A percentile compares a stretch with the other conserved stretches of the same genome.
phyloP scores from a whole-genome alignment of 495 filamentous ascomycete species.

The Trichoderma orchidacearum region DNA sequence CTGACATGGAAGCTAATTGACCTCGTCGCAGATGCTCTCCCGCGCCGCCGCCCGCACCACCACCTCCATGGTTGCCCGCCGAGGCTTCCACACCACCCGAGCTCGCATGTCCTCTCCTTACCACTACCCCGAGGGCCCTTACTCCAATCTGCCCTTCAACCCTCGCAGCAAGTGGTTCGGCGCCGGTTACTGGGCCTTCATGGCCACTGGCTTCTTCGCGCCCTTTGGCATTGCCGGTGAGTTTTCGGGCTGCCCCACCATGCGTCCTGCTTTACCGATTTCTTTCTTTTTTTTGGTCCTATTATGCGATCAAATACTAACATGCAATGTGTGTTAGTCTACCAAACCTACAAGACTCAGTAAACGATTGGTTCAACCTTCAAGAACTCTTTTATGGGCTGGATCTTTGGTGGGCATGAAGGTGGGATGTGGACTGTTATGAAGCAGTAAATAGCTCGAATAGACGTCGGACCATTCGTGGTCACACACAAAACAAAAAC shows the following conservation, averaged over 20 bases:
- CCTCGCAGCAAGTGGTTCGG: constrained; percentile 74
- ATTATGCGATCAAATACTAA: neutral
- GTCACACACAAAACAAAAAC: neutral
- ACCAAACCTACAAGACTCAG: constrained; percentile 2
- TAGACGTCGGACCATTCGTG: neutral
- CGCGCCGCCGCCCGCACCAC: constrained; percentile 59
- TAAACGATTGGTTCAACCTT: neutral
- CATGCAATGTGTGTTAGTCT: neutral
- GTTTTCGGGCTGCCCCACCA: constrained; percentile 19
- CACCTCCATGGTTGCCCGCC: constrained; percentile 61
- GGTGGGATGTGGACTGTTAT: neutral
- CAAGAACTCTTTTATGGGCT: neutral
- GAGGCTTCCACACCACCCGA: constrained; percentile 86
- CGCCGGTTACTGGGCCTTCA: constrained; percentile 70
- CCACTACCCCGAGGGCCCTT: constrained; percentile 96
- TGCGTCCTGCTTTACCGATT: neutral
- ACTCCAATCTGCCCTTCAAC: constrained; percentile 93
- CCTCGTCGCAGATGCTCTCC: constrained; percentile 60
- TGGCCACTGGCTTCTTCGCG: constrained; percentile 59
- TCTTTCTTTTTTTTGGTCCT: neutral
- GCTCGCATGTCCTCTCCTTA: constrained; percentile 77
- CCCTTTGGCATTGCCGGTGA: constrained; percentile 77
- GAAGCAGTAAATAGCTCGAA: neutral
- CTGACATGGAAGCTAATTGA: constrained; percentile 14
- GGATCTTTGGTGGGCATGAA: neutral